Conservation (phyloP, 176 grass and related monocot genomes). For the Thinopyrum elongatum region DNA sequence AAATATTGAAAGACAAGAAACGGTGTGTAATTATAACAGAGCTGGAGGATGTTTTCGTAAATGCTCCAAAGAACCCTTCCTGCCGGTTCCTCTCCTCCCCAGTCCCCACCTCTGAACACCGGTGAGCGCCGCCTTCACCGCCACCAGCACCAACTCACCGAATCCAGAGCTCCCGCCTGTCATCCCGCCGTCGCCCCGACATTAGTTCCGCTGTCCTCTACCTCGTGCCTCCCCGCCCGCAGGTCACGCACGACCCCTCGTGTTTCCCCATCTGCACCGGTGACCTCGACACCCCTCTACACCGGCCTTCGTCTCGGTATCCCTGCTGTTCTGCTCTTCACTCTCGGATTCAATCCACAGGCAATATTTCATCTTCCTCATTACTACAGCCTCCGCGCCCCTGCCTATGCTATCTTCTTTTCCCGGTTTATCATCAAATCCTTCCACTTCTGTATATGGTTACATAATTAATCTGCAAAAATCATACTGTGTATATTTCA, state of each 20-base stretch:
- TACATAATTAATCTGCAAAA: neutral
- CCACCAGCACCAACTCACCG: neutral
- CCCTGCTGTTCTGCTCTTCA: neutral
- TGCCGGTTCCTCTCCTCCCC: neutral
- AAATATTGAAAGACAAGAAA: too few relatives aligned
- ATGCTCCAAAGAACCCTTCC: conserved; percentile 1
- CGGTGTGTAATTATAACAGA: neutral
- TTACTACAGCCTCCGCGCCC: neutral
- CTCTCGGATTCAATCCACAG: neutral
- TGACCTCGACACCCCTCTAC: neutral
- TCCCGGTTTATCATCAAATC: neutral
- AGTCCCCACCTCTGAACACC: conserved; percentile 4
- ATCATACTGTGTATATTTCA: neutral
- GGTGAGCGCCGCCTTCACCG: conserved; percentile 12
- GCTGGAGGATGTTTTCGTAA: neutral
- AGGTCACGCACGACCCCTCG: conserved; percentile 1
- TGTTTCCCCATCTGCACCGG: neutral
- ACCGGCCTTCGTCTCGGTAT: neutral
- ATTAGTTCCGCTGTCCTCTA: neutral
- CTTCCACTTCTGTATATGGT: neutral
- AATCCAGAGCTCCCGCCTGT: neutral
- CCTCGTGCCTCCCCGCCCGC: neutral
- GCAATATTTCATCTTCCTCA: neutral
- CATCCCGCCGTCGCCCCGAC: neutral
- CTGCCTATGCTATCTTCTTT: neutral